These are phyloP conservation scores for Batrachochytrium dendrobatidis DNA, from an alignment of 371 early-diverging fungal species.

Conservation along the genomic window DNA sequence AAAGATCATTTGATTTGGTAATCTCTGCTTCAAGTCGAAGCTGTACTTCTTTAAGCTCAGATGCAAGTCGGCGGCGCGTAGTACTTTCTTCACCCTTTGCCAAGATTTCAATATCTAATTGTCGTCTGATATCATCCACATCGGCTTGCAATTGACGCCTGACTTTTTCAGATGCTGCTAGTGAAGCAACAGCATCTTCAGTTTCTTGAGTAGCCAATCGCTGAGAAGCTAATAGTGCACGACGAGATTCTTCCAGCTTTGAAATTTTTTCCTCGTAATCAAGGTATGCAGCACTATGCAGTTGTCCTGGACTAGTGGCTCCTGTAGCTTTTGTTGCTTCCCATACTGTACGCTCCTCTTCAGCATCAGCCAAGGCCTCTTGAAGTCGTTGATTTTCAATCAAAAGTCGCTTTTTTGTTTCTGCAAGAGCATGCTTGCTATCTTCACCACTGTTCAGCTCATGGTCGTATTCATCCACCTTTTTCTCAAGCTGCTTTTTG, in stretches of 20 bases:
- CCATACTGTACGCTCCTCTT: slow-evolving; percentile 46
- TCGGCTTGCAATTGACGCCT: slow-evolving; percentile 57
- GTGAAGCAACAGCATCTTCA: slow-evolving; percentile 62
- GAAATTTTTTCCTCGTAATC: slow-evolving; percentile 64
- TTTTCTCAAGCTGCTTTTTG: slow-evolving; percentile 57
- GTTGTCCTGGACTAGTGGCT: slow-evolving; percentile 43
- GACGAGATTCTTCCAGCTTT: slow-evolving; percentile 68
- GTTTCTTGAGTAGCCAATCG: slow-evolving; percentile 66
- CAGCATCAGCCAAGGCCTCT: slow-evolving; percentile 55
- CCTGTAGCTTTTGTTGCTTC: slow-evolving; percentile 34
- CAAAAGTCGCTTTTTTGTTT: slow-evolving; percentile 53
- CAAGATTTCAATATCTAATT: slow-evolving; percentile 55
- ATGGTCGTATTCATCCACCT: slow-evolving; percentile 54
- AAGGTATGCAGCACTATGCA: slow-evolving; percentile 45
- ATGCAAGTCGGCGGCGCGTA: slow-evolving; percentile 36
- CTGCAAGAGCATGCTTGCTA: slow-evolving; percentile 45
- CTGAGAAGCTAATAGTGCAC: slow-evolving; percentile 63
- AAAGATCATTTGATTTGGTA: slow-evolving; percentile 44
- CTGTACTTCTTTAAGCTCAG: slow-evolving; percentile 46
- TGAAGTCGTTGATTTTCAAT: slow-evolving; percentile 56
- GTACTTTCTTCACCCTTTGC: slow-evolving; percentile 50
- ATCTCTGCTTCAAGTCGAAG: slow-evolving; percentile 38
- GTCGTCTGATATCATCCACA: slow-evolving; percentile 52
- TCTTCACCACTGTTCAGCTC: slow-evolving; percentile 56
- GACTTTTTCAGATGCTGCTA: slow-evolving; percentile 54